Evolutionary conservation across 495 filamentous ascomycete species (phyloP).

Genomic region (Chaetomium cochliodes): DNA sequence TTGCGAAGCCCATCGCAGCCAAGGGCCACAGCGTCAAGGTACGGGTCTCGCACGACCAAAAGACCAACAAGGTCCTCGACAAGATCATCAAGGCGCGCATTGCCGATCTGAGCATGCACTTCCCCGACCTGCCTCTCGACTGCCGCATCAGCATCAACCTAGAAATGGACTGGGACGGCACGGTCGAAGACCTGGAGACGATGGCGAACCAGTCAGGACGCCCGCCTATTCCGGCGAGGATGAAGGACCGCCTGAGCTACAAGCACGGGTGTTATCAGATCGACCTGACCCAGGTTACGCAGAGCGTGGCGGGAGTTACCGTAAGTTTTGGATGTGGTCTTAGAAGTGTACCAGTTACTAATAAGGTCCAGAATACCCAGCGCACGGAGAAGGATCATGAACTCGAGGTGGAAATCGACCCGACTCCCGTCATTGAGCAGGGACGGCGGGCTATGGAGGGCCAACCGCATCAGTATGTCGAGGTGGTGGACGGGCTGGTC

Average conservation of each 20-base stretch:
- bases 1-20: conserved; percentile 52
- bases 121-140: conserved; percentile 70
- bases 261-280: conserved; percentile 79
- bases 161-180: conserved; percentile 81
- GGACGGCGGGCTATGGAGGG: conserved; percentile 57
- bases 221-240: conserved; percentile 58
- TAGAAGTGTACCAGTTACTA: background rate
- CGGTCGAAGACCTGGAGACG: conserved; percentile 54
- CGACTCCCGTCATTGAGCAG: conserved; percentile 64
- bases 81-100: conserved; percentile 87
- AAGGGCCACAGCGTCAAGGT: conserved; percentile 62
- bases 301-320: conserved; percentile 34
- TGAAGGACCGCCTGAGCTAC: conserved; percentile 88
- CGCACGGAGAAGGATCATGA: conserved; percentile 74
- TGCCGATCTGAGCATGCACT: conserved; percentile 77
- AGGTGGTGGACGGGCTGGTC: conserved; percentile 75
- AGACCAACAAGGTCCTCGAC: conserved; percentile 66
- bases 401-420: conserved; percentile 79
- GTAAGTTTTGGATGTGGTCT: conserved; percentile 44
- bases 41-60: conserved; percentile 73
- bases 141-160: conserved; percentile 87
- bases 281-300: conserved; percentile 83
- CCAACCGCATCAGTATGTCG: conserved; percentile 66
- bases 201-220: conserved; percentile 34
- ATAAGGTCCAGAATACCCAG: conserved; percentile 36